Base-by-base conservation (phyloP, 371 early-diverging fungal species). In the Mucor circinelloides region DNA sequence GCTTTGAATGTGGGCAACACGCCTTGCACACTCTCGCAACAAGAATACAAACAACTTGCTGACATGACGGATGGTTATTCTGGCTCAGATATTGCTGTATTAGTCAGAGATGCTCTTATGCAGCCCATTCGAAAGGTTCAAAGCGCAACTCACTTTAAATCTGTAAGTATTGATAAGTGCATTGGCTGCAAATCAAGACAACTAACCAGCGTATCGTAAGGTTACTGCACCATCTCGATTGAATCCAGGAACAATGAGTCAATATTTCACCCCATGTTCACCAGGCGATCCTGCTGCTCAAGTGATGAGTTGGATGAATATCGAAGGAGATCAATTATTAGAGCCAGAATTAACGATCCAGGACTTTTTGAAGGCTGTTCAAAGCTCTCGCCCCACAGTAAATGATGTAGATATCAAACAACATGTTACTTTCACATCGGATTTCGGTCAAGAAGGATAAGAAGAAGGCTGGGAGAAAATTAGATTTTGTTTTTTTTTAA, bases 81-180 rank as follows among this genome's bases (percentile, higher is more conserved):
- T 67, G 98, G 98, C n/a, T 95, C 97, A 4, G 97, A 98, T 88
- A 94, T 98, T 63, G 92, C 94, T 15, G 91, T 94, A 54, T 84
- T 96, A 8, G 97, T 97, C 10, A 89, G 97, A 10, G 98, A 98
- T 77, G 98, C 98, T 4, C 79, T 98, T 76, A 97, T 98, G 96
- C 92, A 95, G 81, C 97, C 98, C 5, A 91, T 98, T 58, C 91
- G 97, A 36, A 96, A 96, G 78, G 95, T 98, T 3, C 99, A 97
- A 75, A 81, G 80, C 46, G 96, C 97, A 23, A 97, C 97, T 30
- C 97, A 97, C 72, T 98, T 97, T 77, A 94, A 94, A 83, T 77
- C 85, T 75, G 93, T 94, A 69, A 5, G 55, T 17, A 13, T 23
- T 17, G n/a, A n/a, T 21, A 13, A 21, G 13, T 50, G 50, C 23